Evolutionary conservation across 2,329 filamentous ascomycete species (phyloP).

Genomic region (Colletotrichum camelliae): DNA sequence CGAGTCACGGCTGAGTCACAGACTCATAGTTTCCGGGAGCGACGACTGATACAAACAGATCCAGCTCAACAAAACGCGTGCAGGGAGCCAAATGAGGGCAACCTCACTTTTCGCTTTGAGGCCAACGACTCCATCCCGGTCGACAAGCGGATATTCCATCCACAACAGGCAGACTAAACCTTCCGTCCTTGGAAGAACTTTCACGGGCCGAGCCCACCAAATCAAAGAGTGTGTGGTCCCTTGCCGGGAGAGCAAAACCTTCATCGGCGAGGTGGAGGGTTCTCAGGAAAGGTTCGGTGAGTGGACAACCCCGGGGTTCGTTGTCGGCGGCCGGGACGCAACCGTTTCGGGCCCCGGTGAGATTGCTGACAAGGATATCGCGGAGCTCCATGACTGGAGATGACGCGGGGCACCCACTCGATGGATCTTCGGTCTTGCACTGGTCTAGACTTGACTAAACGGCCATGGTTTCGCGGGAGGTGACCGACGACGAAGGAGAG

Average conservation of each 20-base stretch:
- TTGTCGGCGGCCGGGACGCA: neutral
- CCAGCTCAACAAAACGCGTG: neutral
- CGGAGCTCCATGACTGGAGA: neutral
- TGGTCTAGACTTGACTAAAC: neutral
- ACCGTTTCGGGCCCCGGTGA: neutral
- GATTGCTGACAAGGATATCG: neutral
- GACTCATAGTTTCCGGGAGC: neutral
- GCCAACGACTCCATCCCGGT: neutral
- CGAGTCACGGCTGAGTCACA: neutral
- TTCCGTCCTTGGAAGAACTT: neutral
- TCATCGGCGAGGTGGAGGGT: neutral
- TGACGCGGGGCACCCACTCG: neutral
- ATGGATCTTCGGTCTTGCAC: neutral
- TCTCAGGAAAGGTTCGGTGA: neutral
- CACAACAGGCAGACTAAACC: neutral
- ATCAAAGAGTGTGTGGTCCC: neutral
- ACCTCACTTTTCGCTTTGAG: slow-evolving; percentile 2
- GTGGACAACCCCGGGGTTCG: neutral
- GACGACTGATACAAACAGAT: neutral
- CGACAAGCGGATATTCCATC: neutral
- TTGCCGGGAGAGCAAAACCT: neutral
- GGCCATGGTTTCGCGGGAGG: neutral
- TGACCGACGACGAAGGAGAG: neutral
- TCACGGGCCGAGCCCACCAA: slow-evolving; percentile 1
- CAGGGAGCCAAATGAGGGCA: neutral